Base-by-base conservation (phyloP, 1,284 basidiomycete species). In the Athelia psychrophila region DNA sequence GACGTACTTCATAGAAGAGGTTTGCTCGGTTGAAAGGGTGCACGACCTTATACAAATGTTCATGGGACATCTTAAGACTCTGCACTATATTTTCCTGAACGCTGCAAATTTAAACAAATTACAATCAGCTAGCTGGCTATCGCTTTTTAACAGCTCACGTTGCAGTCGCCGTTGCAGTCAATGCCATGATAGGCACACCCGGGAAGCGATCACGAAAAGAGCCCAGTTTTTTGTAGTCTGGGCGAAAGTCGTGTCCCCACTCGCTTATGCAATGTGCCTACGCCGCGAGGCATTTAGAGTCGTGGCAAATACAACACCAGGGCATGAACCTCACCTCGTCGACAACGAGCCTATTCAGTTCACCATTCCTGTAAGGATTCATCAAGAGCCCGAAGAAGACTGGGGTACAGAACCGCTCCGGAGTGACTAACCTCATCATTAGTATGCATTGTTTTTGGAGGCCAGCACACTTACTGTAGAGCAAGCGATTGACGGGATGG, bases 241-340 rank as follows among this genome's bases (percentile, higher is more conserved):
- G 76, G 27, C 91, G 79, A 61, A 94, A 93, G 51, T 88, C 82
- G 47, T 88, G 86, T 0, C 91, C 91, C 91, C 91, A 93, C 75
- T 92, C 91, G 38, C 88, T 89, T 51, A 94, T 91, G 56, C 91
- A 93, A 65, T 93, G 91, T 0, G 90, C 91, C 85, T 90, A 51
- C 3, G 42, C 19, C 6, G 38, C 20, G 38, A 42, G 38, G 5
- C 20, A 42, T 42, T n/a, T 42, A 8, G 16, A 35, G 10, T 10
- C 33, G 33, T 35, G n/a, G n/a, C 10, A 35, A 35, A 35, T 35
- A n/a, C 46, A 35, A n/a, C n/a, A n/a, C n/a, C n/a, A n/a, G n/a
- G n/a, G n/a, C n/a, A n/a, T n/a, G n/a, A n/a, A 42, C 33, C 30
- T 51, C 56, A 86, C 89, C 77, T 95, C 92, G 57, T 95, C 91